Conservation (phyloP, 768 basidiomycete genomes). For the Cystobasidium ongulense region DNA sequence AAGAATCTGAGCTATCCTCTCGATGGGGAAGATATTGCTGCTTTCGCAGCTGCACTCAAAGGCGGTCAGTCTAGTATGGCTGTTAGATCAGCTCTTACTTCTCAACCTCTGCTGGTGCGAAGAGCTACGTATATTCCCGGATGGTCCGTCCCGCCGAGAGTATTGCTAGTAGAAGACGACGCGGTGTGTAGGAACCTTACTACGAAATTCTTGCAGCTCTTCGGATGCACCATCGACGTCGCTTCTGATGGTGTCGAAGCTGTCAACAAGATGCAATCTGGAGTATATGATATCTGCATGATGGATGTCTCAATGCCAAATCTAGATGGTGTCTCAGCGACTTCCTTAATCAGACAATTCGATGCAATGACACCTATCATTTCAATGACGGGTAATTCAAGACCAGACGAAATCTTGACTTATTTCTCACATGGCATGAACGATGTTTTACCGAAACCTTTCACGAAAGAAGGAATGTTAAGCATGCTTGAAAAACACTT, state of each 20-base stretch:
- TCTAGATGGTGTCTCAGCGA: conserved; percentile 65
- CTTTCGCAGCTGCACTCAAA: background rate
- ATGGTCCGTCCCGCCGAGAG: conserved; percentile 83
- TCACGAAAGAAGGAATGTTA: conserved; percentile 83
- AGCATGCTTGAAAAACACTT: conserved; percentile 93
- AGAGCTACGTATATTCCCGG: conserved; percentile 74
- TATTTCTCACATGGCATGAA: conserved; percentile 91
- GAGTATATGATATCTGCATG: conserved; percentile 73
- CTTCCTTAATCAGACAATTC: conserved; percentile 86
- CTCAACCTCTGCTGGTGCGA: conserved; percentile 54
- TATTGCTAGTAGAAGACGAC: conserved; percentile 91
- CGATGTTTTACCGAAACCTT: conserved; percentile 91
- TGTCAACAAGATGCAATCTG: conserved; percentile 90
- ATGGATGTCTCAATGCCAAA: conserved; percentile 81
- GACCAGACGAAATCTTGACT: conserved; percentile 84
- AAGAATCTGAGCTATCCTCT: background rate
- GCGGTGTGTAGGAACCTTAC: conserved; percentile 77
- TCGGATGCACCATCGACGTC: conserved; percentile 88
- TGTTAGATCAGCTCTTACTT: background rate
- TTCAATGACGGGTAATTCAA: conserved; percentile 93
- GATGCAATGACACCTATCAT: conserved; percentile 94
- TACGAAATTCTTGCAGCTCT: conserved; percentile 88
- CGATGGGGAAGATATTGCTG: conserved; percentile 21
- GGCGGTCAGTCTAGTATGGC: conserved; percentile 11
- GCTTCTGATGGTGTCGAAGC: conserved; percentile 88